A percentile compares a stretch with the other conserved stretches of the same genome.
phyloP scores from a whole-genome alignment of 805 yeast species.

The Barnettozyma californica region DNA sequence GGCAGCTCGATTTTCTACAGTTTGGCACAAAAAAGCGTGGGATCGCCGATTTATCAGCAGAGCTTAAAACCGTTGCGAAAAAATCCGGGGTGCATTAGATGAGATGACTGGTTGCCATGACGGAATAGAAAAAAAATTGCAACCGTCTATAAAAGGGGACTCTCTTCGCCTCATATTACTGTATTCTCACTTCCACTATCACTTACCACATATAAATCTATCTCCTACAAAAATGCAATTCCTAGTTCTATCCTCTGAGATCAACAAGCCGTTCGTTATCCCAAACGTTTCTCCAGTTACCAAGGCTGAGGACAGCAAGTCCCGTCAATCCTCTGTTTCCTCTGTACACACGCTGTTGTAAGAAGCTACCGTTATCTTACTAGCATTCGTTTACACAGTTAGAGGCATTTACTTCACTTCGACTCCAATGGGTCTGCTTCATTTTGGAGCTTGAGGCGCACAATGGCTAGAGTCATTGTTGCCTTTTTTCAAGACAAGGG shows the following conservation, averaged over 20 bases:
- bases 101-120: slow-evolving; percentile 6
- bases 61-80: not conserved
- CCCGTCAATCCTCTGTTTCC: slow-evolving; percentile 3
- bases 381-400: not conserved
- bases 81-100: slow-evolving; percentile 15
- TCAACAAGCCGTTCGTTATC: slow-evolving; percentile 59
- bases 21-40: not conserved
- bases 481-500: not conserved
- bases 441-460: not conserved
- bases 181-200: not conserved
- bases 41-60: not conserved
- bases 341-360: slow-evolving; percentile 3
- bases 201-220: not conserved
- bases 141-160: not conserved
- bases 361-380: not conserved
- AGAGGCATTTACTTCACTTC: not conserved
- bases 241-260: slow-evolving; percentile 50
- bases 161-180: no score
- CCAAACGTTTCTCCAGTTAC: slow-evolving; percentile 54
- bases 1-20: not conserved
- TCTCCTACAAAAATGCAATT: slow-evolving; percentile 32
- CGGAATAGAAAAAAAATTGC: not conserved
- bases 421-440: not conserved
- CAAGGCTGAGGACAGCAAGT: slow-evolving; percentile 7
- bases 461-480: not conserved